Evolutionary conservation across 2,329 filamentous ascomycete genomes (phyloP).

Genomic region (Trichoderma sp.): DNA sequence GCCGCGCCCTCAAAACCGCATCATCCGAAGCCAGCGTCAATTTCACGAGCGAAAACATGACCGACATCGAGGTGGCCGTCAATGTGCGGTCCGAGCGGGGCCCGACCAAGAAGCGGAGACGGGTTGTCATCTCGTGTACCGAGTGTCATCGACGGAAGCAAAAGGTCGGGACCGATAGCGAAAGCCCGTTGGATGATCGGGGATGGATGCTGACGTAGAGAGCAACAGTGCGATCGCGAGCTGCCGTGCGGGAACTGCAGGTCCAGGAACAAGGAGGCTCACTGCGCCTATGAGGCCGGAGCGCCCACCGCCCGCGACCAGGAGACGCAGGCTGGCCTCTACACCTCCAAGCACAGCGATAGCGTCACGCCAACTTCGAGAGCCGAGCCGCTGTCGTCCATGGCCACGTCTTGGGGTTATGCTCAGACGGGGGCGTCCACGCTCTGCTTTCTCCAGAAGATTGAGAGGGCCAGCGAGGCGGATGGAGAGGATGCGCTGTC

Average conservation of each 20-base stretch:
- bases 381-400: constrained; percentile 38
- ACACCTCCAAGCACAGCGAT: not conserved
- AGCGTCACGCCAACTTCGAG: not conserved
- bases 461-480: constrained; percentile 42
- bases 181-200: not conserved
- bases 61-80: constrained; percentile 9
- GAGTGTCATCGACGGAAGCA: constrained; percentile 65
- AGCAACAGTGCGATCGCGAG: constrained; percentile 53
- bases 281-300: constrained; percentile 57
- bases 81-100: constrained; percentile 25
- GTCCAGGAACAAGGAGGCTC: constrained; percentile 52
- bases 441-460: constrained; percentile 53
- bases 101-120: constrained; percentile 54
- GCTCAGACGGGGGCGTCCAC: constrained; percentile 50
- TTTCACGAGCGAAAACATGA: constrained; percentile 10
- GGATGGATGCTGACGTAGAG: not conserved
- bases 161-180: constrained; percentile 41
- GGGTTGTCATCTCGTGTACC: constrained; percentile 60
- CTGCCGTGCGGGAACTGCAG: constrained; percentile 59
- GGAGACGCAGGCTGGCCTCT: constrained; percentile 7
- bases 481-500: constrained; percentile 29
- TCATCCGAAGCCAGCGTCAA: not conserved
- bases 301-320: constrained; percentile 42
- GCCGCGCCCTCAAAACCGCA: not conserved
- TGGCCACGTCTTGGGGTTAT: constrained; percentile 54